These are phyloP conservation scores for Coprinellus aureogranulatus DNA, from an alignment of 768 basidiomycete species.

Conservation along the genomic window DNA sequence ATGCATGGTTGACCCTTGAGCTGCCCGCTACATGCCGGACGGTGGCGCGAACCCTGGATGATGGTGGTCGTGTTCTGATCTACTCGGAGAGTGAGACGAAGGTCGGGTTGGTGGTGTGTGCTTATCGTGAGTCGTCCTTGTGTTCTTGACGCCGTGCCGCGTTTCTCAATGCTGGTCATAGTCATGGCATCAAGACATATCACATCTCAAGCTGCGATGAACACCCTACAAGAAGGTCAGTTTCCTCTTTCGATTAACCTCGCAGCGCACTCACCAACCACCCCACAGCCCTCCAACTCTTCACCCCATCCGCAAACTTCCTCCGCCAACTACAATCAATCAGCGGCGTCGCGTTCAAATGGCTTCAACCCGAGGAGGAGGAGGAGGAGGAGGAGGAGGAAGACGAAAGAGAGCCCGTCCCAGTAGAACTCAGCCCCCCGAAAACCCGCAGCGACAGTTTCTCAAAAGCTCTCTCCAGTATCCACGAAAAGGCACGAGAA, in stretches of 20 bases:
- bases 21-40: background rate
- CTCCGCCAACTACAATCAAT: conserved; percentile 47
- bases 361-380: no score
- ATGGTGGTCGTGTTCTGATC: conserved; percentile 49
- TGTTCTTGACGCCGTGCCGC: background rate
- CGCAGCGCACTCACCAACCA: no score
- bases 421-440: background rate
- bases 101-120: conserved; percentile 51
- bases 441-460: background rate
- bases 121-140: conserved; percentile 46
- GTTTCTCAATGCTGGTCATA: no score
- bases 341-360: no score
- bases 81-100: conserved; percentile 53
- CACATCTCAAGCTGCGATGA: background rate
- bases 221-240: no score
- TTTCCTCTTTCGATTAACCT: no score
- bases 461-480: background rate
- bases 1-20: background rate
- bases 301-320: conserved; percentile 48
- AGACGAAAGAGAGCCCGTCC: background rate
- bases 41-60: conserved; percentile 39
- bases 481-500: background rate
- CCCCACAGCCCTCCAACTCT: conserved; percentile 48
- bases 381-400: background rate
- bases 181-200: background rate